Evolutionary conservation across 1,284 basidiomycete species (phyloP).

Genomic region (Trichosporon coremiiforme): DNA sequence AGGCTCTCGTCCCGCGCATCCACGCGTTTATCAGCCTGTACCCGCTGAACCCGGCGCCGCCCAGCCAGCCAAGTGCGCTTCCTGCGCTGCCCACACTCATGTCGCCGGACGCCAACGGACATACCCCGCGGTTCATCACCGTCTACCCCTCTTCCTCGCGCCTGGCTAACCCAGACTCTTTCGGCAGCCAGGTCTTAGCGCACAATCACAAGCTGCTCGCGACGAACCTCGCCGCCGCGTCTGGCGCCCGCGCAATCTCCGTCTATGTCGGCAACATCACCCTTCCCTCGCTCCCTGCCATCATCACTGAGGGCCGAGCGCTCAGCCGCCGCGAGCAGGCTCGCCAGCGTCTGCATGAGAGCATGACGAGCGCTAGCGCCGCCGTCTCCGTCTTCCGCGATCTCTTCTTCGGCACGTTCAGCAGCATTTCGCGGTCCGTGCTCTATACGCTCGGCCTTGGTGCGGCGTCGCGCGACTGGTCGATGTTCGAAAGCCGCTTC

Average conservation of each 20-base stretch:
- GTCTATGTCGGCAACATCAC: conserved; percentile 46
- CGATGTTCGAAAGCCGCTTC: conserved; percentile 40
- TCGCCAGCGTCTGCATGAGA: conserved; percentile 35
- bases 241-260: conserved; percentile 42
- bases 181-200: conserved; percentile 50
- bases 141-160: conserved; percentile 52
- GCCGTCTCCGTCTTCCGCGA: conserved; percentile 45
- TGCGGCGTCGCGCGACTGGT: conserved; percentile 40
- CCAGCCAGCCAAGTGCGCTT: conserved; percentile 46
- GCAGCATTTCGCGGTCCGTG: not conserved
- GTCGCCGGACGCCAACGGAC: conserved; percentile 34
- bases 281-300: conserved; percentile 45
- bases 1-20: conserved; percentile 46
- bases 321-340: conserved; percentile 41
- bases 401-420: conserved; percentile 35
- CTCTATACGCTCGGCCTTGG: conserved; percentile 42
- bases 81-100: conserved; percentile 53
- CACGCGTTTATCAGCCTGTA: conserved; percentile 54
- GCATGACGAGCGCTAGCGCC: conserved; percentile 29
- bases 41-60: conserved; percentile 48
- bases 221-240: conserved; percentile 45
- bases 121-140: conserved; percentile 44
- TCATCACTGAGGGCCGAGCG: conserved; percentile 39
- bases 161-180: conserved; percentile 46
- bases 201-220: conserved; percentile 47